Base-by-base conservation (phyloP, 495 filamentous ascomycete species). In the Talaromyces nanjingensis region DNA sequence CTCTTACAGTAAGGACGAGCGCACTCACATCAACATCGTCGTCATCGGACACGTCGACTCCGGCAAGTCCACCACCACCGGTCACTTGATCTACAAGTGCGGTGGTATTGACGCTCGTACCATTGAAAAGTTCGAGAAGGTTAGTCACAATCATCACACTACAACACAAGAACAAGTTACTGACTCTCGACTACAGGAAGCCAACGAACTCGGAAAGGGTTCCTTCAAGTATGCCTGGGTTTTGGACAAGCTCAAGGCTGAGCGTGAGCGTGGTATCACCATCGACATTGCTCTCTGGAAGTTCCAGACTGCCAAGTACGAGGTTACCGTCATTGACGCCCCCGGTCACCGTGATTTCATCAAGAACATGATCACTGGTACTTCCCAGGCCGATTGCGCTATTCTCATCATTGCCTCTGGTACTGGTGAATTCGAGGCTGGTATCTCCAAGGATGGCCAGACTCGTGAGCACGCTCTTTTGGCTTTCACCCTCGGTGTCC, bases 341-440 rank as follows among this genome's bases (percentile, higher is more conserved):
- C 94, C 94, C 73, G 94, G 94, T 82, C 94, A 98, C 83, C 94
- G 94, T 91, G 94, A 98, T 78, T 98, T 98, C 85, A 98, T 98
- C 91, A 98, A 98, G 94, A 97, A 97, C 90, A 98, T 98, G 94
- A 98, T 98, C 86, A 98, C 94, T 84, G 94, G 94, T 90, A 98
- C 94, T 74, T 98, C 94, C 77, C 94, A 97, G 87, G 96, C 96
- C 74, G 94, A 98, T 77, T 98, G 93, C 83, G 94, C 96, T 74
- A 91, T 98, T 81, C 93, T 98, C 87, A 98, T 98, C 84, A 98
- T 98, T 83, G 94, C 93, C 72, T 92, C 94, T 74, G 94, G 94
- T 83, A 97, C 93, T 90, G 94, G 94, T 96, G 94, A 98, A 86
- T 98, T 98, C 87, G 94, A 98, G 89, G 94, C 94, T 89, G 94